Evolutionary conservation across 768 basidiomycete species (phyloP).

Genomic region (Cystoderma amianthinum): DNA sequence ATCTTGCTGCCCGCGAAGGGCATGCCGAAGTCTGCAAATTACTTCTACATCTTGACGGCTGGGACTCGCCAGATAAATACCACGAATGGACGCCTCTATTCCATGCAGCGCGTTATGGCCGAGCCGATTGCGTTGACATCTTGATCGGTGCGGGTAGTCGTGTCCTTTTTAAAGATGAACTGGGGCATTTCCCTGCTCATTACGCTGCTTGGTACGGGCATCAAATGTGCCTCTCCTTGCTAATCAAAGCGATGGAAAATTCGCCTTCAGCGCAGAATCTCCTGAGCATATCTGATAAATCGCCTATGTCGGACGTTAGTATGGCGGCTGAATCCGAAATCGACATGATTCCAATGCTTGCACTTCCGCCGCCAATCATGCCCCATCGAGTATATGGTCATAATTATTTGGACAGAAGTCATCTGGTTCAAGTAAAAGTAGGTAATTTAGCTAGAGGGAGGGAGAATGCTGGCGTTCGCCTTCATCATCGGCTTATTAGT

Average conservation of each 20-base stretch:
- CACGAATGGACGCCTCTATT: constrained; percentile 98
- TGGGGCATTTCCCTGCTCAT: constrained; percentile 78
- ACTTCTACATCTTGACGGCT: constrained; percentile 67
- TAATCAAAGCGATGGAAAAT: constrained; percentile 40
- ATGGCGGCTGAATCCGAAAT: constrained; percentile 58
- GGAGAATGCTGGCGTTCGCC: constrained; percentile 43
- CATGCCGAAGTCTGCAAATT: constrained; percentile 79
- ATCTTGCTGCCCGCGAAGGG: constrained; percentile 91
- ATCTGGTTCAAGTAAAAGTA: constrained; percentile 81
- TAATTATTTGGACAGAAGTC: constrained; percentile 84
- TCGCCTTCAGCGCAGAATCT: constrained; percentile 16
- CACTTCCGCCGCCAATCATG: constrained; percentile 96
- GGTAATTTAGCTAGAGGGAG: constrained; percentile 49
- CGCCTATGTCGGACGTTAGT: constrained; percentile 29
- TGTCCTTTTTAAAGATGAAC: constrained; percentile 75
- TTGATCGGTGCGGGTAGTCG: constrained; percentile 76
- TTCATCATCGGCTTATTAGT: constrained; percentile 70
- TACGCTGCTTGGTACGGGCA: constrained; percentile 98
- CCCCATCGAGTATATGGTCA: constrained; percentile 97
- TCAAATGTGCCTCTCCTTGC: constrained; percentile 53
- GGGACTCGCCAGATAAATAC: constrained; percentile 91
- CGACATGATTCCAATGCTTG: constrained; percentile 91
- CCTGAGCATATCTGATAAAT: constrained; percentile 19
- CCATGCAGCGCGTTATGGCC: constrained; percentile 89
- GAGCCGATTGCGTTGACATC: constrained; percentile 63